Percentiles rank a stretch among this genome's conserved stretches.
Evolutionary conservation across 257 asterid genomes (phyloP).

Genomic region (Buddleja alternifolia): DNA sequence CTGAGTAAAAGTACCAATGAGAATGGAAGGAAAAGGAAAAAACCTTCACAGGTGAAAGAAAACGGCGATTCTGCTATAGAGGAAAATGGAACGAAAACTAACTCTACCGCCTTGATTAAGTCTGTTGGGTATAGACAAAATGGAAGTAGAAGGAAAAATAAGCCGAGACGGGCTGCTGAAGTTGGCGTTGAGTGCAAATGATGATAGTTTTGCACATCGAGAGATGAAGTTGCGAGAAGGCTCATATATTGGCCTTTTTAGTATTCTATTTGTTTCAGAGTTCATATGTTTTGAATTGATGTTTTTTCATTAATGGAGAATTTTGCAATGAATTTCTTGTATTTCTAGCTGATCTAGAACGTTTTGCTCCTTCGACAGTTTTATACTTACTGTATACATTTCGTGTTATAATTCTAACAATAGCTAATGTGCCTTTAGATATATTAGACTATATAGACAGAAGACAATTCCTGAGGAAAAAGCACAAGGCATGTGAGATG

Average conservation of each 20-base stretch:
- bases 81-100: slow-evolving; percentile 49
- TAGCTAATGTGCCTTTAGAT: slow-evolving; percentile 15
- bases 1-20: slow-evolving; percentile 48
- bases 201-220: slow-evolving; percentile 20
- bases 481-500: neutral
- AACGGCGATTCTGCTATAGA: slow-evolving; percentile 46
- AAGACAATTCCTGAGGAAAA: neutral
- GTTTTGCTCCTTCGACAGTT: too few relatives aligned
- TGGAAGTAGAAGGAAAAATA: slow-evolving; percentile 82
- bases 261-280: slow-evolving; percentile 4
- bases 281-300: slow-evolving; percentile 31
- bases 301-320: slow-evolving; percentile 26
- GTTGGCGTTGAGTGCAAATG: slow-evolving; percentile 82
- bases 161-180: slow-evolving; percentile 93
- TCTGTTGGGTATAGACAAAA: slow-evolving; percentile 68
- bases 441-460: neutral
- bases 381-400: neutral
- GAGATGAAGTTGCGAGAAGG: slow-evolving; percentile 10
- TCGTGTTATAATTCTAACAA: slow-evolving; percentile 12
- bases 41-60: slow-evolving; percentile 56
- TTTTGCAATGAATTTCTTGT: slow-evolving; percentile 7
- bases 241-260: neutral
- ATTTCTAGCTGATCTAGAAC: slow-evolving; percentile 15
- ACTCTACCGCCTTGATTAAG: slow-evolving; percentile 44
- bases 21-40: slow-evolving; percentile 70